Conservation (phyloP, 345 rosid species). For the Cardamine resedifolia region DNA sequence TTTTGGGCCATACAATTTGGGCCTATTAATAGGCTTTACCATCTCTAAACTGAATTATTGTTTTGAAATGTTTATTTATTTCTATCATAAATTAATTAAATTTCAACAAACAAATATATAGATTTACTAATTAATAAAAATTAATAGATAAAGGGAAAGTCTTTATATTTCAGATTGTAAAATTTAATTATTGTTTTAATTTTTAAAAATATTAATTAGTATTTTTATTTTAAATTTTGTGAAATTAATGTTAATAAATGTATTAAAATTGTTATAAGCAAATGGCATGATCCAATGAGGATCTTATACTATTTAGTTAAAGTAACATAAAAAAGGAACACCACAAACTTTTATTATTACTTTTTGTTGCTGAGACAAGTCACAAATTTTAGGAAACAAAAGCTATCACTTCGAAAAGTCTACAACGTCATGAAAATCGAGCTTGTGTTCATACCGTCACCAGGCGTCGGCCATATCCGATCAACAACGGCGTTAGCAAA, state of each 20-base stretch:
- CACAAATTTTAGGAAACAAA: background rate
- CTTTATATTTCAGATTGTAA: too few species aligned
- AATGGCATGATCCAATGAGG: too few species aligned
- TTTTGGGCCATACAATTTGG: background rate
- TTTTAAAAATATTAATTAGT: too few species aligned
- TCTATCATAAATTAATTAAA: too few species aligned
- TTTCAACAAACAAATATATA: too few species aligned
- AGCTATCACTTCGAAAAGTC: background rate
- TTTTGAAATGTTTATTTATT: too few species aligned
- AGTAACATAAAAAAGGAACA: background rate
- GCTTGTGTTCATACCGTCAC: slow-evolving; percentile 52
- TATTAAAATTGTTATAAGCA: too few species aligned
- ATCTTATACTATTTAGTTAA: background rate
- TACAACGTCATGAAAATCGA: slow-evolving; percentile 27
- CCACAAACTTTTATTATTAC: background rate
- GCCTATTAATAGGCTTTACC: background rate
- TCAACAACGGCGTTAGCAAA: slow-evolving; percentile 41
- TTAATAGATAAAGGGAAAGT: too few species aligned
- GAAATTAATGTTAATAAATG: too few species aligned
- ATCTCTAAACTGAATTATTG: background rate
- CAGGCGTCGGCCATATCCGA: slow-evolving; percentile 42
- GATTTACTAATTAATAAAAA: too few species aligned
- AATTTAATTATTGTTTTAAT: background rate
- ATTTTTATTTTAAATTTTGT: too few species aligned
- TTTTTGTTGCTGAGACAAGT: background rate